Conservation (phyloP, 768 basidiomycete species). For the Suillus variegatus region DNA sequence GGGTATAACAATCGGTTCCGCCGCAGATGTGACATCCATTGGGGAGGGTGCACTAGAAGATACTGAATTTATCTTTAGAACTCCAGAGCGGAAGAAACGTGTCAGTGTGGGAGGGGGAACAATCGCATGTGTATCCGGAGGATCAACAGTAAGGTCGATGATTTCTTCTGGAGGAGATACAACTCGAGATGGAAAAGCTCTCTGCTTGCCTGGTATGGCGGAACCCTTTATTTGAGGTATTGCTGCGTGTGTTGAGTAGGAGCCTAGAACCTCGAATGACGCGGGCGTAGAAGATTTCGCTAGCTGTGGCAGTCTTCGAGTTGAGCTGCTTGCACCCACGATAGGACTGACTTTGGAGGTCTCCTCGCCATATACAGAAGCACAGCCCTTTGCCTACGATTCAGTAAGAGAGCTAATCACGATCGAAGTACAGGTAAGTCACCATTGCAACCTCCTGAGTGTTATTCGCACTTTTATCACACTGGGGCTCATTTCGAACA, state of each 20-base stretch:
- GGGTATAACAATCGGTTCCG: not conserved
- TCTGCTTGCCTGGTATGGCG: not conserved
- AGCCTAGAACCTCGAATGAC: not conserved
- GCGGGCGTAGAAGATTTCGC: not conserved
- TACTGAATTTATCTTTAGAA: constrained; percentile 17
- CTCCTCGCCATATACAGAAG: not conserved
- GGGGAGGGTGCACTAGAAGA: not conserved
- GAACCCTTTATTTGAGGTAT: not conserved
- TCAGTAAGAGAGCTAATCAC: not conserved
- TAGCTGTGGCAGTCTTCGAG: not conserved
- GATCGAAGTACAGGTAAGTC: not conserved
- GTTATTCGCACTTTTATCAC: not conserved
- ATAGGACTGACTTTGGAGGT: not conserved
- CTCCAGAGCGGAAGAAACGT: constrained; percentile 28
- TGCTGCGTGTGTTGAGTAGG: not conserved
- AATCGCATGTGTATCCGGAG: constrained; percentile 2
- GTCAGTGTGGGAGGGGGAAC: constrained; percentile 18
- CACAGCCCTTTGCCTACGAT: not conserved
- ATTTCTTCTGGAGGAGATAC: constrained; percentile 1
- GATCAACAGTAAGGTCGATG: constrained; percentile 14
- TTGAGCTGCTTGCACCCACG: not conserved
- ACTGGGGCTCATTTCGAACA: not conserved
- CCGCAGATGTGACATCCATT: not conserved
- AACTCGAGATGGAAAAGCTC: not conserved
- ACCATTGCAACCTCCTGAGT: not conserved